A percentile compares a stretch with the other conserved stretches of the same genome.
Evolutionary conservation across 1,284 basidiomycete genomes (phyloP).

Genomic region (Rhodotorula sp.): DNA sequence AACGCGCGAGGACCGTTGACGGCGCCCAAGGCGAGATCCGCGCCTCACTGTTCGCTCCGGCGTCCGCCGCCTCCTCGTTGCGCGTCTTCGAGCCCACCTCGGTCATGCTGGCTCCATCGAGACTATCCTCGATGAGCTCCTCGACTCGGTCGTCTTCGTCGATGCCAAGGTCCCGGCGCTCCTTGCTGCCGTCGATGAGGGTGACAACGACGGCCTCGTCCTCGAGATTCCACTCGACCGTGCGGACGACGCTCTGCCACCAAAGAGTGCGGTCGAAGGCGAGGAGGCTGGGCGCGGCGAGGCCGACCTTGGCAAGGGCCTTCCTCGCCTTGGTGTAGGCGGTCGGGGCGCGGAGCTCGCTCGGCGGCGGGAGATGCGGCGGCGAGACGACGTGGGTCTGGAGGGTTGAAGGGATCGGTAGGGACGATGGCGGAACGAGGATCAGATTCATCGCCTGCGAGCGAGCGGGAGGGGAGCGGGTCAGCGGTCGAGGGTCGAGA

Average conservation of each 20-base stretch:
- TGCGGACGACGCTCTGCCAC: conserved; percentile 21
- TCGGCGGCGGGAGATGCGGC: not conserved
- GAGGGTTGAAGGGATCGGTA: conserved; percentile 19
- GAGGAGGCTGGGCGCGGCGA: not conserved
- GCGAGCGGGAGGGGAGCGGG: not conserved
- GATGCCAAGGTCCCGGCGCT: conserved; percentile 25
- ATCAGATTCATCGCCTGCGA: conserved; percentile 19
- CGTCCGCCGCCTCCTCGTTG: too few species aligned
- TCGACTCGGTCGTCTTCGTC: not conserved
- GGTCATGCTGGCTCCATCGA: not conserved
- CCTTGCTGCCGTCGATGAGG: conserved; percentile 29
- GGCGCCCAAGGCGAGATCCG: not conserved
- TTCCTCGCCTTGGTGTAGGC: conserved; percentile 4
- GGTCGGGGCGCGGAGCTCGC: not conserved
- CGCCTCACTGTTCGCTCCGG: not conserved
- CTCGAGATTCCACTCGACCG: conserved; percentile 34
- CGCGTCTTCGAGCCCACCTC: too few species aligned
- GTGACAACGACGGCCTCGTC: conserved; percentile 17
- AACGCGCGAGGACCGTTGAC: not conserved
- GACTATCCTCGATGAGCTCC: not conserved
- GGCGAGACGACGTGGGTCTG: conserved; percentile 22
- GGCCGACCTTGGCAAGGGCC: conserved; percentile 8
- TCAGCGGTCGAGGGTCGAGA: not conserved
- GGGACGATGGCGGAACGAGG: conserved; percentile 16
- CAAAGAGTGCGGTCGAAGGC: conserved; percentile 22